Evolutionary conservation across 306 rosid genomes (phyloP).

Genomic region (Quercus dentata): DNA sequence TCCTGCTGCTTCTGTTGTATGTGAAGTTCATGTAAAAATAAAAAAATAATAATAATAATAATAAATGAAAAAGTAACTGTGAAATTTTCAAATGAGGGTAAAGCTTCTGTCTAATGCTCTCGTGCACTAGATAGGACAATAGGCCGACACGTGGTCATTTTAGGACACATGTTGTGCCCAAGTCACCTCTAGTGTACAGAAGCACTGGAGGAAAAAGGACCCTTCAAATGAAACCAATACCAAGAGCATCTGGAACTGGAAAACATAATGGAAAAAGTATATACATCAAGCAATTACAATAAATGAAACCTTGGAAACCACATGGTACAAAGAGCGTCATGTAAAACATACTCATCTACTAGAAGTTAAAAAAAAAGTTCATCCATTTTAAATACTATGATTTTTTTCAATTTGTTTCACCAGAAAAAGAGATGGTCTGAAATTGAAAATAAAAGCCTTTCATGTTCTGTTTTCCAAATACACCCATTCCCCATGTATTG

Average conservation of each 20-base stretch:
- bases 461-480: not conserved
- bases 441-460: not conserved
- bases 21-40: not conserved
- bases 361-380: not conserved
- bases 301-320: not conserved
- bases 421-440: too few relatives aligned
- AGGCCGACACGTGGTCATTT: too few relatives aligned
- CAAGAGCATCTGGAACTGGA: not conserved
- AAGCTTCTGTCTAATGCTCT: too few relatives aligned
- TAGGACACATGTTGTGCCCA: too few relatives aligned
- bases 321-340: not conserved
- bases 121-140: too few relatives aligned
- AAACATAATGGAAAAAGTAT: not conserved
- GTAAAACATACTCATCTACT: slow-evolving; percentile 1
- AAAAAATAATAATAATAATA: not conserved
- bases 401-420: not conserved
- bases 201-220: too few relatives aligned
- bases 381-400: not conserved
- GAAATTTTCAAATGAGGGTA: not conserved
- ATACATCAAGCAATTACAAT: not conserved
- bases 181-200: too few relatives aligned
- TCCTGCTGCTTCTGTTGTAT: not conserved
- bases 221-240: not conserved
- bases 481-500: not conserved
- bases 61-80: not conserved